These are phyloP conservation scores for Poterioochromonas sp. DNA, from an alignment of 352 stramenopile genomes.

Conservation along the genomic window DNA sequence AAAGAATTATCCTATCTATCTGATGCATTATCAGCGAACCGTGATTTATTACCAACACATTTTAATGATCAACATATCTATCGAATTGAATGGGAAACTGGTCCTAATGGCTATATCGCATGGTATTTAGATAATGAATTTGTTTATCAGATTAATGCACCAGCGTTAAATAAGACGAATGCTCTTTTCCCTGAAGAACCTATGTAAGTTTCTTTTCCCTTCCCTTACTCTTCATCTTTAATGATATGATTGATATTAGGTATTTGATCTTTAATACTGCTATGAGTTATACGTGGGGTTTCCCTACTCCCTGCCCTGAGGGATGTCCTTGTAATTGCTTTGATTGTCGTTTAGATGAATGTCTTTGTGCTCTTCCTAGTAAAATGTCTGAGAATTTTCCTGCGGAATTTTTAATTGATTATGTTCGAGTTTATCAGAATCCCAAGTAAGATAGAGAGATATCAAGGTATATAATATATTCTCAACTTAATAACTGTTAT, in stretches of 20 bases:
- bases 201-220: constrained; percentile 53
- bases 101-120: constrained; percentile 73
- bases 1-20: constrained; percentile 66
- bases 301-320: constrained; percentile 53
- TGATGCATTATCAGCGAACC: constrained; percentile 82
- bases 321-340: constrained; percentile 24
- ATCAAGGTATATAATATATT: constrained; percentile 19
- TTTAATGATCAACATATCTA: constrained; percentile 84
- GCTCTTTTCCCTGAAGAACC: constrained; percentile 41
- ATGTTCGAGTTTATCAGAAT: constrained; percentile 22
- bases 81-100: constrained; percentile 82
- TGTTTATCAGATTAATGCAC: constrained; percentile 76
- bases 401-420: constrained; percentile 16
- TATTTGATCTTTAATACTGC: constrained; percentile 91
- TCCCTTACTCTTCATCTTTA: constrained; percentile 60
- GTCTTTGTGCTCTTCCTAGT: constrained; percentile 4
- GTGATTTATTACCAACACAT: constrained; percentile 71
- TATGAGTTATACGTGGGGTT: constrained; percentile 79
- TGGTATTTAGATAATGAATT: constrained; percentile 74
- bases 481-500: constrained; percentile 17
- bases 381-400: constrained; percentile 14
- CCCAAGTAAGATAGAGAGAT: constrained; percentile 9
- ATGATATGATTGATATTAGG: constrained; percentile 56
- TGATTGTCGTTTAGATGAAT: not conserved
- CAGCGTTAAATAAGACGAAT: constrained; percentile 54